Percentiles rank a stretch among this genome's conserved stretches.
Evolutionary conservation across 2,329 filamentous ascomycete genomes (phyloP).

Genomic region (Akanthomyces uredinophilus): DNA sequence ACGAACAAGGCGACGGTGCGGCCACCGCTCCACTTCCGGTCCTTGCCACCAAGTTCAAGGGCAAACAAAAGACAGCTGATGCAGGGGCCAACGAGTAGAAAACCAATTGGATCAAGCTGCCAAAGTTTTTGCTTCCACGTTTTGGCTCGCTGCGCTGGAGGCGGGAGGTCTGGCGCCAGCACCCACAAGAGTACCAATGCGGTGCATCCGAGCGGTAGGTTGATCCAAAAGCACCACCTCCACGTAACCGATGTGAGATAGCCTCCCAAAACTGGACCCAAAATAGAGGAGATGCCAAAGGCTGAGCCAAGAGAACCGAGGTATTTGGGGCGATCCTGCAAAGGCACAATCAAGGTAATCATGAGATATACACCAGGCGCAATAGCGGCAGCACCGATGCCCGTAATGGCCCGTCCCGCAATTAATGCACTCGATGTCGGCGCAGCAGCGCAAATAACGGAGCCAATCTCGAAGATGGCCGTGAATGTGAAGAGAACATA

Average conservation of each 20-base stretch:
- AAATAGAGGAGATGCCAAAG: constrained; percentile 22
- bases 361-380: constrained; percentile 39
- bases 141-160: constrained; percentile 16
- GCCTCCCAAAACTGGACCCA: constrained; percentile 22
- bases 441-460: constrained; percentile 15
- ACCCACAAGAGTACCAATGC: constrained; percentile 24
- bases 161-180: constrained; percentile 30
- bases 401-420: constrained; percentile 31
- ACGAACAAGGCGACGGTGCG: constrained; percentile 33
- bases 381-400: constrained; percentile 38
- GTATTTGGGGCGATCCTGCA: constrained; percentile 19
- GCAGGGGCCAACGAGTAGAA: constrained; percentile 34
- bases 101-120: constrained; percentile 39
- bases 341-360: constrained; percentile 31
- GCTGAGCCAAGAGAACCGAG: constrained; percentile 21
- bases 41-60: constrained; percentile 37
- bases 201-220: constrained; percentile 24
- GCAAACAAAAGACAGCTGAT: constrained; percentile 36
- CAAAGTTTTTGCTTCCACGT: constrained; percentile 33
- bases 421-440: constrained; percentile 13
- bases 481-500: constrained; percentile 11
- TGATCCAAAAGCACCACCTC: constrained; percentile 29
- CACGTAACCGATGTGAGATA: constrained; percentile 23
- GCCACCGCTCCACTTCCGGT: constrained; percentile 31
- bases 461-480: constrained; percentile 15